A percentile compares a stretch with the other conserved stretches of the same genome.
Conservation (phyloP, 169 alveolate genomes). For the Cryptosporidium ryanae region DNA sequence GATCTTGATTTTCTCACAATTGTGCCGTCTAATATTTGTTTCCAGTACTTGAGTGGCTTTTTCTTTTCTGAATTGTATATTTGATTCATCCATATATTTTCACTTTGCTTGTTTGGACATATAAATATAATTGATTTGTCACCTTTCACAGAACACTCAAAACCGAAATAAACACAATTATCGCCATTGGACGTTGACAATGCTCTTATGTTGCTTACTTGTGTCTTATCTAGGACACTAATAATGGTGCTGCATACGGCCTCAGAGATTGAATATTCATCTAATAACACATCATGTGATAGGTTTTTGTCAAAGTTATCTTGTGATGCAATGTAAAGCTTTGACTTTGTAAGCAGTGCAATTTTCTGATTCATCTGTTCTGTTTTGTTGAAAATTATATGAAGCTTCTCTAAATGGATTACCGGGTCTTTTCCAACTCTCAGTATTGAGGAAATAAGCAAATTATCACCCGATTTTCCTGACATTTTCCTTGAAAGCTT, state of each 20-base stretch:
- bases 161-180: constrained; percentile 2
- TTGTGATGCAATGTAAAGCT: constrained; percentile 2
- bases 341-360: background rate
- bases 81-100: constrained; percentile 34
- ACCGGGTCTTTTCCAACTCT: constrained; percentile 44
- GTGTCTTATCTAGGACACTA: background rate
- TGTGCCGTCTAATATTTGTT: constrained; percentile 48
- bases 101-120: constrained; percentile 69
- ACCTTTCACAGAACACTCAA: background rate
- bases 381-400: background rate
- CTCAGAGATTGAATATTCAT: constrained; percentile 43
- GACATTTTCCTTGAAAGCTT: constrained; percentile 7
- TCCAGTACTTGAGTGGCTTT: constrained; percentile 60
- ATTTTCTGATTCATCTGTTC: background rate
- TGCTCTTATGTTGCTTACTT: background rate
- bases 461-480: constrained; percentile 18
- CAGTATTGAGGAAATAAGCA: constrained; percentile 26
- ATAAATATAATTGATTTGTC: constrained; percentile 10
- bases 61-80: constrained; percentile 10
- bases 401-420: constrained; percentile 22
- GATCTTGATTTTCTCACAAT: constrained; percentile 20
- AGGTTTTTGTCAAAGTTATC: constrained; percentile 34
- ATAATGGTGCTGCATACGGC: background rate
- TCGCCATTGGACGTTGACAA: background rate
- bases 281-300: constrained; percentile 44